Evolutionary conservation across 495 filamentous ascomycete genomes (phyloP).

Genomic region (Hypoxylon lienhwacheense): DNA sequence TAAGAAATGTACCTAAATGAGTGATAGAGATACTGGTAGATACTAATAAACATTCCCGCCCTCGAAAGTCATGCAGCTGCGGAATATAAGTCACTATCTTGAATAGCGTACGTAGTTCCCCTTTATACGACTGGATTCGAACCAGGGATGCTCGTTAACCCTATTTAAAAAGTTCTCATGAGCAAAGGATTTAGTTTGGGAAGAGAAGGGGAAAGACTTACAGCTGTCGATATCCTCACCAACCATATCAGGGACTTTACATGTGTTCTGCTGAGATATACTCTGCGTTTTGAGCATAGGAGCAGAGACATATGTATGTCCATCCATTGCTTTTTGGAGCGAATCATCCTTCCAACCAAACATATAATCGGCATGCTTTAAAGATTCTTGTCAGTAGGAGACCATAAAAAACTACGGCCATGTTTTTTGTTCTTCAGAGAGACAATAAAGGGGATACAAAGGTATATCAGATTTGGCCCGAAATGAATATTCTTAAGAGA

Average conservation of each 20-base stretch:
- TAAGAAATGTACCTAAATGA: no score
- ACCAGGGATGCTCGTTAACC: constrained; percentile 22
- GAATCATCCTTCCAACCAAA: constrained; percentile 42
- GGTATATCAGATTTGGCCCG: no score
- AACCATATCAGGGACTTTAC: constrained; percentile 39
- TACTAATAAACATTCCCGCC: no score
- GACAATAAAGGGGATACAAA: no score
- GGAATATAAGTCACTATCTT: neutral
- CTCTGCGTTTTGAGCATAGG: constrained; percentile 38
- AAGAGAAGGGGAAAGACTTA: constrained; percentile 22
- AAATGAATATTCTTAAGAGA: no score
- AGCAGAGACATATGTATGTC: constrained; percentile 38
- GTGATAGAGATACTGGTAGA: no score
- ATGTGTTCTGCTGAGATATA: constrained; percentile 37
- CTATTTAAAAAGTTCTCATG: constrained; percentile 10
- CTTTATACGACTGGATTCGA: constrained; percentile 17
- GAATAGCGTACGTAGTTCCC: neutral
- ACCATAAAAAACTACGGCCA: no score
- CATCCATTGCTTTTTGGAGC: constrained; percentile 40
- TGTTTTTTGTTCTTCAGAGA: no score
- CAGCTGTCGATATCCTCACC: constrained; percentile 39
- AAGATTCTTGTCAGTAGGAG: no score
- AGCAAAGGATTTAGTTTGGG: neutral
- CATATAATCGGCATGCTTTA: constrained; percentile 42
- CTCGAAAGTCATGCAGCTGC: neutral